These are phyloP conservation scores for Aechmea fasciata DNA, from an alignment of 176 grass and related monocot species.

Conservation along the genomic window DNA sequence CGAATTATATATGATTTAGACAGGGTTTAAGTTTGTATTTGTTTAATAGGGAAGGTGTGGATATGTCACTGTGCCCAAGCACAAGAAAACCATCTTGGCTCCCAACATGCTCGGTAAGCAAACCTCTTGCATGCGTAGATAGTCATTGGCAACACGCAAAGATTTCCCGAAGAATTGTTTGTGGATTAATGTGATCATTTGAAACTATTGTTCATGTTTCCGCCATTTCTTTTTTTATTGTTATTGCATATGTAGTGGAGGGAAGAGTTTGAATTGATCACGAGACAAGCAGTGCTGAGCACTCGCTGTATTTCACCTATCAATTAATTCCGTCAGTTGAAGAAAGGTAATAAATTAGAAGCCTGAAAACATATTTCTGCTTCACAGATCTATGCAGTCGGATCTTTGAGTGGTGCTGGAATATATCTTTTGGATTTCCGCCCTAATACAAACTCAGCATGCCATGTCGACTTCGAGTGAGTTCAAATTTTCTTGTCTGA, in stretches of 20 bases:
- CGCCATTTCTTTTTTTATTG: background rate
- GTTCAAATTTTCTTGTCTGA: slow-evolving; percentile 19
- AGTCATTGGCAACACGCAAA: background rate
- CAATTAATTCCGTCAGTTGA: background rate
- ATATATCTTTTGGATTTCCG: slow-evolving; percentile 75
- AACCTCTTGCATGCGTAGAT: background rate
- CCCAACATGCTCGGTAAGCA: slow-evolving; percentile 55
- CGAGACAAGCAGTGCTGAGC: background rate
- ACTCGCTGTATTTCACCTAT: background rate
- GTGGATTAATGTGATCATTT: background rate
- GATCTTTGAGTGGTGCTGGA: slow-evolving; percentile 54
- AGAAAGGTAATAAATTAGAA: background rate
- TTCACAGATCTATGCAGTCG: slow-evolving; percentile 75
- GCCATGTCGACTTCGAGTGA: slow-evolving; percentile 79
- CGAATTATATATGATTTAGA: background rate
- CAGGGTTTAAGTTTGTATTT: slow-evolving; percentile 7
- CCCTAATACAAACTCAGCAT: slow-evolving; percentile 62
- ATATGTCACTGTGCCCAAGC: slow-evolving; percentile 17
- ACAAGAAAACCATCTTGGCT: slow-evolving; percentile 67
- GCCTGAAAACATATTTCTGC: background rate
- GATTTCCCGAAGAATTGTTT: background rate
- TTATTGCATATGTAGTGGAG: background rate
- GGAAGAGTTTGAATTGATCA: background rate
- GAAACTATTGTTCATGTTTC: background rate
- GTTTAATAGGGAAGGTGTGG: slow-evolving; percentile 39